Conservation (phyloP, 805 yeast genomes). For the Wilhelminamyces savonicus region DNA sequence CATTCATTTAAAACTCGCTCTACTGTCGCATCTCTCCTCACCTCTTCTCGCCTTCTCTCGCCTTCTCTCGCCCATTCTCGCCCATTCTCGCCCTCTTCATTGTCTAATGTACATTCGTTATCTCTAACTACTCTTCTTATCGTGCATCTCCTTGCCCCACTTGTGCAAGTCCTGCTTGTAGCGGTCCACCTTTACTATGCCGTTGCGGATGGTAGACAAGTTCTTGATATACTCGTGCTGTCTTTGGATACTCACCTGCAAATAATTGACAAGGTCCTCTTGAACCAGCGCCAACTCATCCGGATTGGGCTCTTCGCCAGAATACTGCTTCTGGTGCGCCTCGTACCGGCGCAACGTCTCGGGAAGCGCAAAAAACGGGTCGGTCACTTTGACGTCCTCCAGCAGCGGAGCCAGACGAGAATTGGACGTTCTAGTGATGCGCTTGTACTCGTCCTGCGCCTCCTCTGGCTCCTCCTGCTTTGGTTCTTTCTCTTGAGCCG, state of each 20-base stretch:
- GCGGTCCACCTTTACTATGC: conserved; percentile 72
- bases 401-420: too few species aligned
- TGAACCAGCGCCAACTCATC: conserved; percentile 53
- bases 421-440: too few species aligned
- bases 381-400: conserved; percentile 12
- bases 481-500: too few species aligned
- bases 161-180: conserved; percentile 60
- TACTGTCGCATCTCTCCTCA: too few species aligned
- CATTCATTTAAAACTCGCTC: too few species aligned
- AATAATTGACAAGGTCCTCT: conserved; percentile 37
- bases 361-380: conserved; percentile 55
- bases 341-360: conserved; percentile 28
- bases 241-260: conserved; percentile 40
- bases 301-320: conserved; percentile 12
- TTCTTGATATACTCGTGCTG: conserved; percentile 81
- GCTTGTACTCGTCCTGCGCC: neutral
- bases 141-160: conserved; percentile 87
- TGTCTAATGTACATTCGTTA: conserved; percentile 15
- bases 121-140: conserved; percentile 25
- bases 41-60: too few species aligned
- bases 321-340: conserved; percentile 15
- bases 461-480: too few species aligned
- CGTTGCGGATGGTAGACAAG: conserved; percentile 64
- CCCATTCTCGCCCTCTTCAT: too few species aligned
- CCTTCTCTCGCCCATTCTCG: too few species aligned